Evolutionary conservation across 805 yeast species (phyloP), one percentile per base, ranked within the genome.

Genomic region (Cyberlindnera japonica): DNA sequence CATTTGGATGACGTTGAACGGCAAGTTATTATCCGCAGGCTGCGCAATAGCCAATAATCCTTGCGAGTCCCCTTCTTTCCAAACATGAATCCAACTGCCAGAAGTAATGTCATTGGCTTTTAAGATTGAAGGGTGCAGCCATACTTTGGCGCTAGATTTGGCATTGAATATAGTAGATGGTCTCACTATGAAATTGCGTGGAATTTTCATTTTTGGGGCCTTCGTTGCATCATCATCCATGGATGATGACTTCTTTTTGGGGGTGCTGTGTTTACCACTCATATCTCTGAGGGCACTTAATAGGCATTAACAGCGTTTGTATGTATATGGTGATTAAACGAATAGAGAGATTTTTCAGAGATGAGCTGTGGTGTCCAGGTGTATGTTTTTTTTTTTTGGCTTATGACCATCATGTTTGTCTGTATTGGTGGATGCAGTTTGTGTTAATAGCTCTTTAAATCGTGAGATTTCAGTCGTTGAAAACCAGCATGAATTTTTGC

Each of bases 1-100:
- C 12, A 82, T 67, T 41, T 75, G 64, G 9, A 78, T 58, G 12
- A 77, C 69, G 40, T 68, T 63, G 15, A 44, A 38, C 1, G 65
- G 61, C 29, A 57, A 57, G 8, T 51, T 45, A 13, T 55, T 56
- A 33, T 63, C 64, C 10, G 70, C 71, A 1, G 62, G 54, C 36
- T 63, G 58, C 4, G 72, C 68, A 7, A 67, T 50, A 1, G 71
- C 79, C 12, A 74, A 52, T 3, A 72, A 53, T 3, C 81, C 81
- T 3, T 35, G 59, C 12, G 43, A 45, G 2, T 69, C 66, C 3
- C 76, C 75, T 31, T 68, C 72, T 43, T 69, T 71, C 16, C 69
- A 56, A 3, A 78, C 45, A 29, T 65, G 54, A 13, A 77, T 70
- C 43, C 78, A 54, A 5, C 72, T 66, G 2, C 80, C 80, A 17